Percentiles rank a stretch among this genome's conserved stretches.
These are phyloP conservation scores for Chenopodium album DNA, from an alignment of 148 eudicot species.

Conservation along the genomic window DNA sequence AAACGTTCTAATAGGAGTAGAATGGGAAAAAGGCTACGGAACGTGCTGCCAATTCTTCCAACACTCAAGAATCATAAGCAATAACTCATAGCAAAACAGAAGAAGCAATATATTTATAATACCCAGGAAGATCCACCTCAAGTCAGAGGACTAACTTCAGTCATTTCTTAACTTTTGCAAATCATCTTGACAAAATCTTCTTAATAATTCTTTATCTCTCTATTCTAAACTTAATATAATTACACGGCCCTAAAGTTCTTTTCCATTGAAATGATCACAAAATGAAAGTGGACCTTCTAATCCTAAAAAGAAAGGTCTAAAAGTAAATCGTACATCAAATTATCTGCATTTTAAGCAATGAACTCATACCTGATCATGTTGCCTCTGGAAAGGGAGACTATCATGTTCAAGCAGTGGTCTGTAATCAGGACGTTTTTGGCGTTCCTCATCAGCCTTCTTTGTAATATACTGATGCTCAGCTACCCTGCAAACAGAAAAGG, in stretches of 20 bases:
- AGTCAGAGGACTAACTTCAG: not conserved
- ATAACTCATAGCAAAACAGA: no score
- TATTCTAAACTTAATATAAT: not conserved
- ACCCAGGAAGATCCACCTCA: no score
- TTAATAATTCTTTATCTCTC: not conserved
- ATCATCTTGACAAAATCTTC: not conserved
- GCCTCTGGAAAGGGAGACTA: slow-evolving; percentile 59
- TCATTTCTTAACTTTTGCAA: not conserved
- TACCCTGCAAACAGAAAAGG: slow-evolving; percentile 41
- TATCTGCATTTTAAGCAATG: slow-evolving; percentile 11
- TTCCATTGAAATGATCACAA: not conserved
- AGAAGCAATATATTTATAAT: no score
- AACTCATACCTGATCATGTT: slow-evolving; percentile 51
- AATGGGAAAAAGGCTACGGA: no score
- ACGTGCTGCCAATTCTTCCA: no score
- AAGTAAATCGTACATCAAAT: not conserved
- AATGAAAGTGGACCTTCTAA: not conserved
- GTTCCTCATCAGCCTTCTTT: slow-evolving; percentile 64
- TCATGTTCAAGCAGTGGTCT: slow-evolving; percentile 81
- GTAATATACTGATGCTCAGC: slow-evolving; percentile 58
- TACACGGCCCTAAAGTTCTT: not conserved
- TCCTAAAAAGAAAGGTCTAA: not conserved
- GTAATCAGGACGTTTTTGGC: slow-evolving; percentile 65
- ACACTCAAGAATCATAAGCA: no score
- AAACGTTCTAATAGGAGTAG: no score